Conservation (phyloP, 2,329 filamentous ascomycete species). For the Thelonectria blattea region DNA sequence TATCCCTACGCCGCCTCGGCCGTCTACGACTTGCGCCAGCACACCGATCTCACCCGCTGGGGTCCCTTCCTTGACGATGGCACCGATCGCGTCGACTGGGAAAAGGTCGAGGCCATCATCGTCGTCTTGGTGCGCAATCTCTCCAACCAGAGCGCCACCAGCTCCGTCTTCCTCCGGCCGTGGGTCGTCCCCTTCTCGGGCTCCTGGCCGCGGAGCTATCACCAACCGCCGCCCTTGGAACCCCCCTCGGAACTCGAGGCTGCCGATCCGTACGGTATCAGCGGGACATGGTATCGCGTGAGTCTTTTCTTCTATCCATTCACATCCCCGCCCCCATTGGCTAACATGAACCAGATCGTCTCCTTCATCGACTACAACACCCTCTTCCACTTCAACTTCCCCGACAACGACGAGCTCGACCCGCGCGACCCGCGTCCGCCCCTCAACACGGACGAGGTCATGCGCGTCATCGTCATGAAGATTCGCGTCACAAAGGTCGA, state of each 20-base stretch:
- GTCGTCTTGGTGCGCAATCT: conserved; percentile 71
- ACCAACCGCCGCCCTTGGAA: conserved; percentile 42
- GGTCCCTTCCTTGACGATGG: conserved; percentile 74
- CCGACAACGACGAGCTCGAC: conserved; percentile 47
- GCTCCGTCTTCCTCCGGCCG: conserved; percentile 55
- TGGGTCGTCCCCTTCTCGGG: conserved; percentile 64
- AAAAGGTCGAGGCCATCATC: conserved; percentile 78
- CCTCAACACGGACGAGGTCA: conserved; percentile 69
- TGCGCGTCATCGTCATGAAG: conserved; percentile 73
- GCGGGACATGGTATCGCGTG: conserved; percentile 74
- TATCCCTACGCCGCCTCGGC: conserved; percentile 70
- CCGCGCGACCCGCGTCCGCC: conserved; percentile 55
- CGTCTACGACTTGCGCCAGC: conserved; percentile 77
- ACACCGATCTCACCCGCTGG: conserved; percentile 67
- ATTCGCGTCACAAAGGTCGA: conserved; percentile 67
- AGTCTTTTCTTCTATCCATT: conserved; percentile 27
- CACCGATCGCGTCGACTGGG: conserved; percentile 72
- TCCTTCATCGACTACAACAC: conserved; percentile 72
- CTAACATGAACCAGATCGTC: conserved; percentile 44
- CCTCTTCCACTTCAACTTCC: conserved; percentile 75
- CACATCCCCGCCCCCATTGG: neutral
- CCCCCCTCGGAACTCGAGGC: conserved; percentile 54
- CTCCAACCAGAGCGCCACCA: conserved; percentile 49
- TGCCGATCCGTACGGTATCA: conserved; percentile 73
- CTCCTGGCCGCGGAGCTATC: conserved; percentile 58